Evolutionary conservation across 169 alveolate genomes (phyloP), one percentile per base, ranked within the genome.

Genomic region (Plasmodium gonderi): DNA sequence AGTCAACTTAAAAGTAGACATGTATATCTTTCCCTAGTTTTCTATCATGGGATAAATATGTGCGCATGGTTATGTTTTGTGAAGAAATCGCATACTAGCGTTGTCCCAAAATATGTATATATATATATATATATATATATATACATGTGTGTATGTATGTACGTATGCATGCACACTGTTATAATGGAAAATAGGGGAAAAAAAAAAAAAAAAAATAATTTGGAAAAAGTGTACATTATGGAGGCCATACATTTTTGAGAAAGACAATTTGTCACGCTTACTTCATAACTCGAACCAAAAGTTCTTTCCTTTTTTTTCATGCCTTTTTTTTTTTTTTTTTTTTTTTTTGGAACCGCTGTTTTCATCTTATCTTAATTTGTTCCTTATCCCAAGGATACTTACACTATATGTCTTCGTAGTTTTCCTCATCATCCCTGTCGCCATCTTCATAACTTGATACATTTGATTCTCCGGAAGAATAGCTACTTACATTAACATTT

Each of bases 391-490:
- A 60, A 60, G 26, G 72, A 23, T 60, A 60, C 29, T n/a, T 31
- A 54, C 72, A 36, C 40, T n/a, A 60, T 31, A 42, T 40, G 11
- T 77, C 85, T 14, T 80, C 80, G n/a, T 69, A 26, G 47, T 54
- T 26, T 65, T 45, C 64, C n/a, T 29, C 60, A 11, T 47, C 74
- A 44, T 20, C 89, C 23, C 17, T 17, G 2, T 23, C 75, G 75
- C 36, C 72, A 12, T 67, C 74, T 68, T 82, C 81, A 26, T 42
- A 40, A 17, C 7, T 47, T 44, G 94, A 90, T 47, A 17, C 54
- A 65, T 76, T 78, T 77, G 91, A 76, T 64, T 23, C 60, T 42
- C 5, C 80, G 49, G 81, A 44, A 29, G 76, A 77, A 31, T 60
- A 20, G 23, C 23, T 69, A 47, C 51, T 65, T 44, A 20, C 14